phyloP scores from a whole-genome alignment of 2,329 filamentous ascomycete species.

The Exophiala xenobiotica region DNA sequence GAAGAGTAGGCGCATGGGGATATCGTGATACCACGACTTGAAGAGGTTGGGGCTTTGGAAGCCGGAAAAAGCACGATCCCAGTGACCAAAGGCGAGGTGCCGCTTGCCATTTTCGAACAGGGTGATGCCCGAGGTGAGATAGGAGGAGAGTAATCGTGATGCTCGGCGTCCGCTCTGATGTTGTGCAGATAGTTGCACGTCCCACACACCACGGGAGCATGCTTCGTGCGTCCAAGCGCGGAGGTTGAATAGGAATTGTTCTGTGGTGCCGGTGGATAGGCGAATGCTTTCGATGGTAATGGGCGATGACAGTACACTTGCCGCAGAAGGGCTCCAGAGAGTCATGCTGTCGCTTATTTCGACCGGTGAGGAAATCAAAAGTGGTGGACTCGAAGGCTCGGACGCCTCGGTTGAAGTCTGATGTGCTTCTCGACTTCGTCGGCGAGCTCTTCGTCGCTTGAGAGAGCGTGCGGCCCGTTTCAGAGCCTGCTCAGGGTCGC shows the following conservation, averaged over 20 bases:
- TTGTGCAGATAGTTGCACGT: constrained; percentile 7
- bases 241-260: constrained; percentile 20
- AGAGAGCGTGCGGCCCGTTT: constrained; percentile 13
- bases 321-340: not conserved
- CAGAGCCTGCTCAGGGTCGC: constrained; percentile 1
- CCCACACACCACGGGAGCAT: constrained; percentile 19
- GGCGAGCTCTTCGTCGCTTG: constrained; percentile 14
- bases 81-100: constrained; percentile 17
- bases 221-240: constrained; percentile 23
- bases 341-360: not conserved
- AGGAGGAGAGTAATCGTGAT: constrained; percentile 14
- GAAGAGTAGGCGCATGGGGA: constrained; percentile 24
- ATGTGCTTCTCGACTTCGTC: not conserved
- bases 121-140: constrained; percentile 18
- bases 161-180: constrained; percentile 19
- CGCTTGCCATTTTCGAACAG: constrained; percentile 19
- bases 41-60: constrained; percentile 23
- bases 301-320: constrained; percentile 3
- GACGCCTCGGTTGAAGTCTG: constrained; percentile 3
- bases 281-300: constrained; percentile 9
- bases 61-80: constrained; percentile 14
- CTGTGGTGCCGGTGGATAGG: constrained; percentile 3
- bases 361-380: constrained; percentile 3
- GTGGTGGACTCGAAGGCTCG: not conserved
- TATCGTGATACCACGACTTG: constrained; percentile 27